Percentiles rank a stretch among this genome's conserved stretches.
Conservation (phyloP, 768 basidiomycete genomes). For the Arthromyces matolae region DNA sequence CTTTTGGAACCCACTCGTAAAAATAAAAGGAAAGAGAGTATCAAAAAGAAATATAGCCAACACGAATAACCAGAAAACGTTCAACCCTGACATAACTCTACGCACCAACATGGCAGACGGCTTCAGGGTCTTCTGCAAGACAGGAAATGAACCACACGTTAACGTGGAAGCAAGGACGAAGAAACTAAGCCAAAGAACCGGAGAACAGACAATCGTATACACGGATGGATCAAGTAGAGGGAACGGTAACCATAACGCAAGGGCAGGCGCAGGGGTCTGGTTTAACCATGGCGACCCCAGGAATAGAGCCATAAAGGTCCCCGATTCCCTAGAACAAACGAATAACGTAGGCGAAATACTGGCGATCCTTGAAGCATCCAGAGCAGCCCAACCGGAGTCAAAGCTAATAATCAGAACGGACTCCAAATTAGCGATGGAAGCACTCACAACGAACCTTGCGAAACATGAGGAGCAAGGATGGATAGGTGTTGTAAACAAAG, state of each 20-base stretch:
- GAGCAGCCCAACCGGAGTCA: constrained; percentile 2
- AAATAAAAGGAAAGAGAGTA: too few relatives aligned
- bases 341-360: constrained; percentile 20
- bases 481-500: constrained; percentile 12
- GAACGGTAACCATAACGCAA: constrained; percentile 15
- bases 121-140: background rate
- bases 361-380: constrained; percentile 12
- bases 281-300: constrained; percentile 6
- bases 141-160: background rate
- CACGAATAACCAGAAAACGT: too few relatives aligned
- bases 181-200: too few relatives aligned
- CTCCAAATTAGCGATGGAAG: constrained; percentile 20
- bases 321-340: constrained; percentile 11
- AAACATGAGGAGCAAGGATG: constrained; percentile 27
- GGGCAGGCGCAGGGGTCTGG: constrained; percentile 15
- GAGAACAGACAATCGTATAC: constrained; percentile 11
- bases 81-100: too few relatives aligned
- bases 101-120: too few relatives aligned
- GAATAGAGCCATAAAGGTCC: constrained; percentile 14
- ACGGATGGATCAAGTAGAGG: constrained; percentile 23
- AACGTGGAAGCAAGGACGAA: background rate
- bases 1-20: too few relatives aligned
- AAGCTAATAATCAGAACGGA: constrained; percentile 18
- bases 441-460: constrained; percentile 14
- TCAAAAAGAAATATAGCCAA: too few relatives aligned